Base-by-base conservation (phyloP, 192 early-diverging fungal genomes). In the Lobosporangium transversale region DNA sequence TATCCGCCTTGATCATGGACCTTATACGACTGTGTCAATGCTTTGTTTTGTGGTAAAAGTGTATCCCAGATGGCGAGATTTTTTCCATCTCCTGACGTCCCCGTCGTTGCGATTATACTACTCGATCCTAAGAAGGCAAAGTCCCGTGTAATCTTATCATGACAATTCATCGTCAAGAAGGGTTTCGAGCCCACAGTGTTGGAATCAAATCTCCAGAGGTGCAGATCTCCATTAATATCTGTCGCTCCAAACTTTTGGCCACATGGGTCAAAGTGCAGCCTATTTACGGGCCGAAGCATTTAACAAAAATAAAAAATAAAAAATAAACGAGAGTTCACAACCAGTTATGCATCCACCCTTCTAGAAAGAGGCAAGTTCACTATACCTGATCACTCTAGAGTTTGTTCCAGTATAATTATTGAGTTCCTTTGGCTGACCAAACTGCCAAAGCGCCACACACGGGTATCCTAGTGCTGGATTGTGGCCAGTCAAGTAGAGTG, bases 51-150 rank as follows among this genome's bases (percentile, higher is more conserved):
- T 3, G 92, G 90, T n/a, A 95, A 54, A 4, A 95, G 64, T 4
- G 92, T 88, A 54, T 95, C 93, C 89, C 90, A 95, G 15, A 95
- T 66, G 18, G 85, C 90, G 7, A 95, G 78, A 68, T 94, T 89
- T 29, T 85, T 88, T 31, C 40, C 60, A 36, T 80, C 65, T 2
- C 82, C 61, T 4, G 92, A 90, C 2, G 87, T 83, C 12, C 92
- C 91, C 0, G 86, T 89, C 3, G 92, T 93, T 3, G 90, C 93
- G 3, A 95, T 50, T 26, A 94, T 58, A 55, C 85, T 91, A 53
- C 85, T 88, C 7, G 89, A 93, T 27, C 86, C 86, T 56, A 93
- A 58, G 74, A 94, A 95, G 0, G 84, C 68, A 65, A 95, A 91
- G 67, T 94, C 93, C 31, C 92, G 84, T 1, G 87, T 85, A 31